Percentiles rank a stretch among this genome's conserved stretches.
Evolutionary conservation across 371 early-diverging fungal genomes (phyloP).

Genomic region (Rhizopus delemar): DNA sequence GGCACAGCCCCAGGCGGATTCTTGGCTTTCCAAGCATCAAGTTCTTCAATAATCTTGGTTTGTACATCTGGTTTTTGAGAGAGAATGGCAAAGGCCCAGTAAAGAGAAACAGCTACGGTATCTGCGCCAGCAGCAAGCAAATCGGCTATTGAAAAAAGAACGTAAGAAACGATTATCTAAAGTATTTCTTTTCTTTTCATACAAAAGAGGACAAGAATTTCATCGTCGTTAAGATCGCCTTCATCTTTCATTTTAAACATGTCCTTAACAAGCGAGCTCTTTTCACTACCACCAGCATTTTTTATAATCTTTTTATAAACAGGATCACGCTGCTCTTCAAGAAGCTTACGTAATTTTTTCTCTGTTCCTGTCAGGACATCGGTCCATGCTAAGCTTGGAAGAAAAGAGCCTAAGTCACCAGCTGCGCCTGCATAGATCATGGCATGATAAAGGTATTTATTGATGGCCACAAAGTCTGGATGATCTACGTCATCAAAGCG

Average conservation of each 20-base stretch:
- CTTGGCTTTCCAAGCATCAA: constrained; percentile 15
- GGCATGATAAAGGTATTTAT: background rate
- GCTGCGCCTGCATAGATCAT: constrained; percentile 9
- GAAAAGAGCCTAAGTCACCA: constrained; percentile 9
- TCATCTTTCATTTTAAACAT: constrained; percentile 1
- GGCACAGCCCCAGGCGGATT: constrained; percentile 12
- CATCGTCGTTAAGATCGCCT: constrained; percentile 3
- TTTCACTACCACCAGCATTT: constrained; percentile 9
- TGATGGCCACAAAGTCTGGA: constrained; percentile 9
- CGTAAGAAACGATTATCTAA: background rate
- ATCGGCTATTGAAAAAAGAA: constrained; percentile 9
- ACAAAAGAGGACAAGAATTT: constrained; percentile 5
- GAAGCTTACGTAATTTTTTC: background rate
- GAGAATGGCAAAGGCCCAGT: constrained; percentile 18
- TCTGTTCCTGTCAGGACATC: background rate
- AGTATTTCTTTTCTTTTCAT: background rate
- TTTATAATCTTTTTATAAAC: constrained; percentile 4
- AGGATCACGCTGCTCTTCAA: constrained; percentile 7
- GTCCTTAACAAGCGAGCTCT: constrained; percentile 7
- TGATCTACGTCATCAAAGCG: constrained; percentile 11
- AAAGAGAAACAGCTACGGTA: constrained; percentile 12
- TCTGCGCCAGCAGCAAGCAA: constrained; percentile 21
- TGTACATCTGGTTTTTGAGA: constrained; percentile 16
- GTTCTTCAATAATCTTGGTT: constrained; percentile 11
- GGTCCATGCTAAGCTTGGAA: constrained; percentile 12